Conservation (phyloP, 2,329 filamentous ascomycete genomes). For the Gaeumannomyces sp. region DNA sequence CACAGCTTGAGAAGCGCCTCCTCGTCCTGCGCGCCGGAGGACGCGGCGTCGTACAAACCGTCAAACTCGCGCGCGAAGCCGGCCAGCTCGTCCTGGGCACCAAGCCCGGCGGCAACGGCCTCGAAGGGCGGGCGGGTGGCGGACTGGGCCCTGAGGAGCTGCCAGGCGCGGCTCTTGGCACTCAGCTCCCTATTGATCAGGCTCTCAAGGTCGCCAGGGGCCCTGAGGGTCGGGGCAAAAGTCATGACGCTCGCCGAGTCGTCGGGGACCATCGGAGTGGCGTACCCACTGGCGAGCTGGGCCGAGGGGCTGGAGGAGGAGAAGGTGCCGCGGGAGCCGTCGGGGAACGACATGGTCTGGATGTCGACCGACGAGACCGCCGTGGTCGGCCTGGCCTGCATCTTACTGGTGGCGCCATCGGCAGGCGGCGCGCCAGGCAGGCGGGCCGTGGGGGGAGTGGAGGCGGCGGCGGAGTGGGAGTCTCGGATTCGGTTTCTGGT, state of each 20-base stretch:
- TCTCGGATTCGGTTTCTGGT: background rate
- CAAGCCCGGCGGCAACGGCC: slow-evolving; percentile 13
- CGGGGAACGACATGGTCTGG: slow-evolving; percentile 67
- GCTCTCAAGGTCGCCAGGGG: slow-evolving; percentile 70
- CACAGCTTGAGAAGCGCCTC: slow-evolving; percentile 59
- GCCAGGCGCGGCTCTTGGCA: slow-evolving; percentile 62
- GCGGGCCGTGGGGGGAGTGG: slow-evolving; percentile 49
- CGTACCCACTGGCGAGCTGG: slow-evolving; percentile 35
- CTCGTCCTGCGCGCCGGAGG: slow-evolving; percentile 35
- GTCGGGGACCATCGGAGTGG: slow-evolving; percentile 36
- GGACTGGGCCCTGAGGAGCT: slow-evolving; percentile 57
- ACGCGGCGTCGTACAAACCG: slow-evolving; percentile 25
- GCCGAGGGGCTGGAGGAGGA: slow-evolving; percentile 31
- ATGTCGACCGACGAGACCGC: slow-evolving; percentile 78
- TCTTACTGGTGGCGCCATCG: slow-evolving; percentile 17
- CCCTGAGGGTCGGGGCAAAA: slow-evolving; percentile 56
- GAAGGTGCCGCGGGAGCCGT: slow-evolving; percentile 62
- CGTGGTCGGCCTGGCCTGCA: slow-evolving; percentile 68
- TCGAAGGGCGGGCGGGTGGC: slow-evolving; percentile 57
- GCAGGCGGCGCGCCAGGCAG: slow-evolving; percentile 26
- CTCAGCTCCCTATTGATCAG: slow-evolving; percentile 67
- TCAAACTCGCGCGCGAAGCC: slow-evolving; percentile 77
- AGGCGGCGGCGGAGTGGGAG: slow-evolving; percentile 32
- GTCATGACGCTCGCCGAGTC: slow-evolving; percentile 63
- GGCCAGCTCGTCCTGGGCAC: slow-evolving; percentile 46